Evolutionary conservation across 768 basidiomycete genomes (phyloP).

Genomic region (Baorangia bicolor): DNA sequence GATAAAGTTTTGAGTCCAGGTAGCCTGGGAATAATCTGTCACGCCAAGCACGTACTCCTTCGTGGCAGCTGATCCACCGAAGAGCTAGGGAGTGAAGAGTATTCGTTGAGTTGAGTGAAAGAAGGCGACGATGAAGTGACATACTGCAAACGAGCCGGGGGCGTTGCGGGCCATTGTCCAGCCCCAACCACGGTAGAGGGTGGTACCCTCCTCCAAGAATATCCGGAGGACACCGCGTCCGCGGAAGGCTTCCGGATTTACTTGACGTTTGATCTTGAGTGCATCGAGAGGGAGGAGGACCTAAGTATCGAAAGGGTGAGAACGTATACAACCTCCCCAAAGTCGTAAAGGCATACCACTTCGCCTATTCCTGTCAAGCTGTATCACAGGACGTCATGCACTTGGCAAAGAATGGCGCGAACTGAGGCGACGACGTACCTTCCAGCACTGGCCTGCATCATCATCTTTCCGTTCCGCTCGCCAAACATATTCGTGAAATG

Average conservation of each 20-base stretch:
- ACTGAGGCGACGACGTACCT: slow-evolving; percentile 49
- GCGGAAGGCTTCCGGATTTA: slow-evolving; percentile 97
- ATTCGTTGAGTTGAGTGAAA: background rate
- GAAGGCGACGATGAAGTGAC: slow-evolving; percentile 28
- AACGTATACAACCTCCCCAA: background rate
- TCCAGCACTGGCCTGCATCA: slow-evolving; percentile 94
- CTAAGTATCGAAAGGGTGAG: slow-evolving; percentile 34
- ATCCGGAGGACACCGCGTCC: slow-evolving; percentile 90
- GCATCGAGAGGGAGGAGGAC: slow-evolving; percentile 95
- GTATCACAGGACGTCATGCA: slow-evolving; percentile 3
- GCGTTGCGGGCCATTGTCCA: slow-evolving; percentile 99
- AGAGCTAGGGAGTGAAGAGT: slow-evolving; percentile 60
- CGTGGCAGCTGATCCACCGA: slow-evolving; percentile 92
- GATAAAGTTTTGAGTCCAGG: slow-evolving; percentile 96
- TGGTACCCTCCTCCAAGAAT: slow-evolving; percentile 86
- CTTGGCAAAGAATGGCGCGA: background rate
- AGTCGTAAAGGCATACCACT: slow-evolving; percentile 59
- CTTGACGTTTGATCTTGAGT: slow-evolving; percentile 98
- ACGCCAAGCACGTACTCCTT: slow-evolving; percentile 93
- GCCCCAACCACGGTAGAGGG: slow-evolving; percentile 96
- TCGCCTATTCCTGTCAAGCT: slow-evolving; percentile 86
- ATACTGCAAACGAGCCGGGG: slow-evolving; percentile 90
- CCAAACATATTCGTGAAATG: slow-evolving; percentile 83
- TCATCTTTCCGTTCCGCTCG: slow-evolving; percentile 91
- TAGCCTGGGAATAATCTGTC: slow-evolving; percentile 89